Percentiles rank a stretch among this genome's conserved stretches.
Conservation (phyloP, 2,329 filamentous ascomycete species). For the Setomelanomma holmii region DNA sequence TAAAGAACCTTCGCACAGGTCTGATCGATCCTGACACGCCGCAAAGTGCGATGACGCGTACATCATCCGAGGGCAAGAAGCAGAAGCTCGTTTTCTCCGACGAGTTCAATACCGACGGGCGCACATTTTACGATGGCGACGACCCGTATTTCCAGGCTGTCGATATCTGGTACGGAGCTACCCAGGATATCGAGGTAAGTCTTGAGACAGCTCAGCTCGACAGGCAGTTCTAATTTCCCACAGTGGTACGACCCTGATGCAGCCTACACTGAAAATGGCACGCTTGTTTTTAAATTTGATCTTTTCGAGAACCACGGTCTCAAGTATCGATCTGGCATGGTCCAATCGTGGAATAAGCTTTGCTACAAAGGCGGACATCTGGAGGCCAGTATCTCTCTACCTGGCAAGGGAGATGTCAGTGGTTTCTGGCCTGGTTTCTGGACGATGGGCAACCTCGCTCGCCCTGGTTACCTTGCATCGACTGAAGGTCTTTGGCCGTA, state of each 20-base stretch:
- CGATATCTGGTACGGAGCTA: constrained; percentile 76
- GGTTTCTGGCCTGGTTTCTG: constrained; percentile 81
- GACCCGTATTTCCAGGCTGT: constrained; percentile 73
- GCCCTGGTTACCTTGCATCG: constrained; percentile 72
- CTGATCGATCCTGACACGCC: constrained; percentile 75
- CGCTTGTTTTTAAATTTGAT: constrained; percentile 70
- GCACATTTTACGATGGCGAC: constrained; percentile 74
- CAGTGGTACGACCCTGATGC: constrained; percentile 76
- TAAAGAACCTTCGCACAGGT: constrained; percentile 66
- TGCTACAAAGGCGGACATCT: constrained; percentile 75
- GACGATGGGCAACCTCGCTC: constrained; percentile 76
- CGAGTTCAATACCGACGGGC: constrained; percentile 71
- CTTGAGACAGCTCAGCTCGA: background rate
- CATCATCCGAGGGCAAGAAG: constrained; percentile 64
- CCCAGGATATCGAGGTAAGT: constrained; percentile 69
- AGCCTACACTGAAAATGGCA: constrained; percentile 67
- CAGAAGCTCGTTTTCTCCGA: constrained; percentile 74
- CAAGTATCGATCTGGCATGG: constrained; percentile 74
- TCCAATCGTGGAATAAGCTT: constrained; percentile 76
- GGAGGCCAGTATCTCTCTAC: constrained; percentile 74
- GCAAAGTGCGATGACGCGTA: constrained; percentile 62
- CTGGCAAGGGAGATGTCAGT: constrained; percentile 69
- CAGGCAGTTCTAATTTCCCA: constrained; percentile 11
- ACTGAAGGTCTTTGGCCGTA: constrained; percentile 79
- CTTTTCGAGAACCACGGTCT: constrained; percentile 69